These are phyloP conservation scores for Xylariaceae sp. DNA, from an alignment of 2,329 filamentous ascomycete species.

Conservation along the genomic window DNA sequence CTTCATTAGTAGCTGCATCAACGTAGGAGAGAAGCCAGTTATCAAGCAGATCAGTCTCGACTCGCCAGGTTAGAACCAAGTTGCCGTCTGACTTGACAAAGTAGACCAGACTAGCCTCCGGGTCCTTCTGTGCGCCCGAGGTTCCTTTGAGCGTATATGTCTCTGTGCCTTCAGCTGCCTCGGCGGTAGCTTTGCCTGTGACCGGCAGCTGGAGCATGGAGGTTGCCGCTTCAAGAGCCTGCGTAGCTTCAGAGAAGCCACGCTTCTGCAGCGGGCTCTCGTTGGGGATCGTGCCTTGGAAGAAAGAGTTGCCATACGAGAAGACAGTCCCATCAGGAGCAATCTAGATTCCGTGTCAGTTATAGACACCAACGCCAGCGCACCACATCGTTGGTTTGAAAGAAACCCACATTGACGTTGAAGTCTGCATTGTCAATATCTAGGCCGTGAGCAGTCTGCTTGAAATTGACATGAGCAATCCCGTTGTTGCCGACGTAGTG, in stretches of 20 bases:
- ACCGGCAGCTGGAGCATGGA: conserved; percentile 49
- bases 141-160: conserved; percentile 54
- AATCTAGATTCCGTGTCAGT: conserved; percentile 44
- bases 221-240: conserved; percentile 50
- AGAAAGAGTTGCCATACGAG: conserved; percentile 59
- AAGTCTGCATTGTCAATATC: conserved; percentile 67
- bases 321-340: conserved; percentile 60
- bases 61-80: conserved; percentile 60
- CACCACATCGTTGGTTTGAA: not conserved
- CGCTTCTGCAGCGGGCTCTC: conserved; percentile 48
- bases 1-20: conserved; percentile 53
- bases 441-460: conserved; percentile 62
- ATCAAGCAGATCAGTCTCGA: conserved; percentile 62
- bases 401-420: conserved; percentile 61
- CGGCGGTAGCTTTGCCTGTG: conserved; percentile 47
- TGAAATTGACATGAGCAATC: conserved; percentile 63
- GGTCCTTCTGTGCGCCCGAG: conserved; percentile 55
- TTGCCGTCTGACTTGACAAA: conserved; percentile 53
- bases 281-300: conserved; percentile 51
- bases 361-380: not conserved
- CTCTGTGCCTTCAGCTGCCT: conserved; percentile 45
- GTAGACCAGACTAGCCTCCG: conserved; percentile 62
- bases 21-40: conserved; percentile 67
- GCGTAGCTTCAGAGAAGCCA: conserved; percentile 49
- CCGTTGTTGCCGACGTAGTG: conserved; percentile 62